Conservation (phyloP, 352 stramenopile genomes). For the Elongisporangium prolatum region DNA sequence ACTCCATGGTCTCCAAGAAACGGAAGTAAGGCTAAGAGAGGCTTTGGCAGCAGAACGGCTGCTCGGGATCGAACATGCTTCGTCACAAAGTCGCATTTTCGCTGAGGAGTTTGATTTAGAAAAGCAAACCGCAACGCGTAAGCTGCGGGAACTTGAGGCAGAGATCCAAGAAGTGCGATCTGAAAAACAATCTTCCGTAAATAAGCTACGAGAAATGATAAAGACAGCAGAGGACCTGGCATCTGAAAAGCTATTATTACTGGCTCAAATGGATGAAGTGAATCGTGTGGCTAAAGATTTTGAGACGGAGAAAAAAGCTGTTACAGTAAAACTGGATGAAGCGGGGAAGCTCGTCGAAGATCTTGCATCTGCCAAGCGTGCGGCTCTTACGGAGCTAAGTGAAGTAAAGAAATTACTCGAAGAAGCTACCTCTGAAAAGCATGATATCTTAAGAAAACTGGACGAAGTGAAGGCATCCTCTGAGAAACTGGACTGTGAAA, state of each 20-base stretch:
- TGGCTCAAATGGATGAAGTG: background rate
- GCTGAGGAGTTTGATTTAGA: background rate
- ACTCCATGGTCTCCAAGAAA: background rate
- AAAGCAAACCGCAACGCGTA: background rate
- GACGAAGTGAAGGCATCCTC: background rate
- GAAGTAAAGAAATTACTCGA: background rate
- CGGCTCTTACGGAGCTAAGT: background rate
- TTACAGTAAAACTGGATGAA: background rate
- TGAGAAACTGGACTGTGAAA: background rate
- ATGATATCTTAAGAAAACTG: background rate
- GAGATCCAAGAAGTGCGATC: background rate
- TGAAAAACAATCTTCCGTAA: background rate
- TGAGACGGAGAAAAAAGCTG: background rate
- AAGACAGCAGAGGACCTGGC: background rate
- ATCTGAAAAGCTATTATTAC: background rate
- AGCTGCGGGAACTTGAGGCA: constrained; percentile 5
- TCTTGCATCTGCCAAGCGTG: background rate
- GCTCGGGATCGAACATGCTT: background rate
- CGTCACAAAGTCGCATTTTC: background rate
- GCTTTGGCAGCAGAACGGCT: background rate
- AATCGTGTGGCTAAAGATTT: background rate
- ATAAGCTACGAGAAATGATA: background rate
- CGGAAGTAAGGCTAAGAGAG: background rate
- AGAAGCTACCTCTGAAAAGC: background rate
- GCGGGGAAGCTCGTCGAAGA: background rate